Evolutionary conservation across 306 rosid genomes (phyloP), one percentile per base, ranked within the genome.

Genomic region (Cicer bijugum): DNA sequence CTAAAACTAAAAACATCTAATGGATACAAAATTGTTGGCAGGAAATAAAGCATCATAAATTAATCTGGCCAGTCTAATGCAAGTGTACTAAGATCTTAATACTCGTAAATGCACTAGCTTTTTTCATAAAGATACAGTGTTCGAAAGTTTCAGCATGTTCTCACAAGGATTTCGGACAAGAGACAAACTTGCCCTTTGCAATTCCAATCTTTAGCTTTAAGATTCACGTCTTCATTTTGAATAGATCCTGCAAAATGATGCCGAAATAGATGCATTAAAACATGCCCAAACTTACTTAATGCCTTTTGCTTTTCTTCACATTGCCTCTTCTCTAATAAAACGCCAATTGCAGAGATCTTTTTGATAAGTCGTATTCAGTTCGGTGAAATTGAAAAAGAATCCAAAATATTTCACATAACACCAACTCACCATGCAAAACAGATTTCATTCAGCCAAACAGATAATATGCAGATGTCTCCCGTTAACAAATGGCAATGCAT

Each of bases 101-200:
- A 84, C 60, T 2, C 78, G 58, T 79, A 84, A 69, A 51, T 84
- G 87, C 78, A 88, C 83, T 75, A 81, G 60, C 75, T 88, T 62
- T 68, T 86, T 7, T 28, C 35, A 28, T 28, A 78, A 83, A 78
- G 87, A 87, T 57, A 79, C 82, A 81, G 65, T 59, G 69, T 60
- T 57, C 50, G 76, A 80, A 82, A 86, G 63, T 77, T 86, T 35
- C 82, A 78, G 75, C 90, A 83, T 65, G 90, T 88, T 50, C 78
- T 82, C 60, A 81, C 73, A 37, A 84, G 87, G 90, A 83, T 80
- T 57, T 78, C 71, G 23, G 71, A 74, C 9, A 84, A 71, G 81
- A 17, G 87, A 84, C 44, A 79, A 73, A 59, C 85, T 88, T 39
- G 80, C 38, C 67, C 67, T 63, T 52, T 75, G 9, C 46, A 78